A percentile compares a stretch with the other conserved stretches of the same genome.
Evolutionary conservation across 2,329 filamentous ascomycete species (phyloP).

Genomic region (Calcarisporium arbuscula): DNA sequence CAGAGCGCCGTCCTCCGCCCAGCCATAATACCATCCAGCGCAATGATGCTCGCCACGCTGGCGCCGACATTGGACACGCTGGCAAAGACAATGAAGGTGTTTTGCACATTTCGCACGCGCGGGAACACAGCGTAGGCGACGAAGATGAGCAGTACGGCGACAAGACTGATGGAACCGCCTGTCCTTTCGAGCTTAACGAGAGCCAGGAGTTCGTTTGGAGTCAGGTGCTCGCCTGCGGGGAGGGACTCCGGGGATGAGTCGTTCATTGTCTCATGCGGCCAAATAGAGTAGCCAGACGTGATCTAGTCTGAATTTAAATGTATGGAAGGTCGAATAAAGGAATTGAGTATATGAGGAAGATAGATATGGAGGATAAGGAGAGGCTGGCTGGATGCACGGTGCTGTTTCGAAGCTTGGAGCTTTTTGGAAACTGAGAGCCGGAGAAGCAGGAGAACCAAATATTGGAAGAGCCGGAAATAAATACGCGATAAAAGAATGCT

Average conservation of each 20-base stretch:
- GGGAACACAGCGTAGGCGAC: slow-evolving; percentile 45
- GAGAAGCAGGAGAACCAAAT: too few relatives aligned
- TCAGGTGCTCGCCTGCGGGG: slow-evolving; percentile 22
- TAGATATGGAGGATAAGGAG: too few relatives aligned
- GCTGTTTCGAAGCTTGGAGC: too few relatives aligned
- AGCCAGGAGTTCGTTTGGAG: slow-evolving; percentile 28
- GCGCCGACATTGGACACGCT: slow-evolving; percentile 54
- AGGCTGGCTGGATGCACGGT: too few relatives aligned
- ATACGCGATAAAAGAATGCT: too few relatives aligned
- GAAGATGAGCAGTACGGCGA: slow-evolving; percentile 46
- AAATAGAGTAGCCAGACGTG: too few relatives aligned
- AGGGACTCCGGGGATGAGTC: slow-evolving; percentile 1
- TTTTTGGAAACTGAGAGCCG: too few relatives aligned
- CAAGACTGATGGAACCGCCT: slow-evolving; percentile 47
- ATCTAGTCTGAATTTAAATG: too few relatives aligned
- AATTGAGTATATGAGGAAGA: too few relatives aligned
- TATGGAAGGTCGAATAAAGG: too few relatives aligned
- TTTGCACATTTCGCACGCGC: slow-evolving; percentile 50
- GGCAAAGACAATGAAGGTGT: slow-evolving; percentile 56
- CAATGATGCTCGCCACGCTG: slow-evolving; percentile 63
- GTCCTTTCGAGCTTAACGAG: slow-evolving; percentile 45
- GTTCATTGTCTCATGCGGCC: too few relatives aligned
- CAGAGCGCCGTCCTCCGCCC: slow-evolving; percentile 53
- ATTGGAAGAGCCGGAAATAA: too few relatives aligned
- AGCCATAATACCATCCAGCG: slow-evolving; percentile 53